These are phyloP conservation scores for Xerocomus nothofagi DNA, from an alignment of 1,284 basidiomycete genomes.

Conservation along the genomic window DNA sequence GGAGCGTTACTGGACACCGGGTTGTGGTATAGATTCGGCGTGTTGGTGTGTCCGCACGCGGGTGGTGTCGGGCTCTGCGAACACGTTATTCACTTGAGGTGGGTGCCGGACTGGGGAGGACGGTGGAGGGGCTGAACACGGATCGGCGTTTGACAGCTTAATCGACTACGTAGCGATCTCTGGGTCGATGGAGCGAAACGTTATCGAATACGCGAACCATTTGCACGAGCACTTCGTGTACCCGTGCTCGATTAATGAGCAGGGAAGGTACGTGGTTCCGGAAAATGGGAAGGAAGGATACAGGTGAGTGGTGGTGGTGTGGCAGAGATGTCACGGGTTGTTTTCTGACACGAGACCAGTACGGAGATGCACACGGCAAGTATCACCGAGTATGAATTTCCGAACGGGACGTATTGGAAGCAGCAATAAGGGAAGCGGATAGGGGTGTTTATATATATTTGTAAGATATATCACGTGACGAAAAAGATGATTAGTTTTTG, in stretches of 20 bases:
- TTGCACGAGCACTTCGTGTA: slow-evolving; percentile 90
- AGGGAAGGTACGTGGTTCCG: slow-evolving; percentile 84
- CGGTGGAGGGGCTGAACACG: neutral
- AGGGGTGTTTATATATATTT: slow-evolving; percentile 30
- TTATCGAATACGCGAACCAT: slow-evolving; percentile 86
- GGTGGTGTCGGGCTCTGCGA: slow-evolving; percentile 94
- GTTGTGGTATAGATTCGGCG: slow-evolving; percentile 58
- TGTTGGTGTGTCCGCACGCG: slow-evolving; percentile 93
- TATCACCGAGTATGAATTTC: slow-evolving; percentile 73
- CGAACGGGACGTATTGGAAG: slow-evolving; percentile 68
- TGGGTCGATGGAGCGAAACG: slow-evolving; percentile 89
- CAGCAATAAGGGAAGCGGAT: neutral
- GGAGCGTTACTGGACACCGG: neutral
- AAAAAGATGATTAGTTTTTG: slow-evolving; percentile 8
- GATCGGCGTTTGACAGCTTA: slow-evolving; percentile 43
- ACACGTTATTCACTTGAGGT: slow-evolving; percentile 85
- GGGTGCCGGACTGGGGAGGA: slow-evolving; percentile 15
- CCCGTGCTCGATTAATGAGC: slow-evolving; percentile 82
- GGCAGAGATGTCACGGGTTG: slow-evolving; percentile 4
- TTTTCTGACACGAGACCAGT: slow-evolving; percentile 37
- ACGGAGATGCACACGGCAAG: slow-evolving; percentile 75
- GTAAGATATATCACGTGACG: slow-evolving; percentile 16
- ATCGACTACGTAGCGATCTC: slow-evolving; percentile 93
- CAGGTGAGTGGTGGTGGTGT: slow-evolving; percentile 42
- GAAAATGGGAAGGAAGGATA: slow-evolving; percentile 64